Percentiles rank a stretch among this genome's conserved stretches.
Conservation (phyloP, 805 yeast species). For the Cephaloascus albidus region DNA sequence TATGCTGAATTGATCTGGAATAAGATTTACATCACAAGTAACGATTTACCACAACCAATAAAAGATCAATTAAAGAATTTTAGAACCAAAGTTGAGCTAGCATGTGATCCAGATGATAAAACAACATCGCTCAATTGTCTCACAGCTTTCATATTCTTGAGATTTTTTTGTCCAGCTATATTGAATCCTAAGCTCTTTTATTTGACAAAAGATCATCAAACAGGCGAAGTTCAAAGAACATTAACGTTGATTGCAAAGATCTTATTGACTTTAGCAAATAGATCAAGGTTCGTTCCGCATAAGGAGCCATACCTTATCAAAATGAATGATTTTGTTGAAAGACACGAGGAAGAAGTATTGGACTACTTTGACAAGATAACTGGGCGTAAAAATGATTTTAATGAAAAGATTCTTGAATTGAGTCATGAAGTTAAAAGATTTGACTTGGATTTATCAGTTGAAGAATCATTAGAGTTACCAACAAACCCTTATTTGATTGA, state of each 20-base stretch:
- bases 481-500: slow-evolving; percentile 63
- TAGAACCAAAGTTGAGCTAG: slow-evolving; percentile 54
- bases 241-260: slow-evolving; percentile 76
- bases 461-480: slow-evolving; percentile 49
- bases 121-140: slow-evolving; percentile 58
- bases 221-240: slow-evolving; percentile 66
- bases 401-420: slow-evolving; percentile 45
- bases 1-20: slow-evolving; percentile 59
- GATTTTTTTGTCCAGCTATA: slow-evolving; percentile 87
- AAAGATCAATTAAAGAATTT: slow-evolving; percentile 55
- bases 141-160: slow-evolving; percentile 73
- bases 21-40: slow-evolving; percentile 52
- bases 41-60: slow-evolving; percentile 65
- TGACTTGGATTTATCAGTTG: slow-evolving; percentile 44
- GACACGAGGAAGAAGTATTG: slow-evolving; percentile 47
- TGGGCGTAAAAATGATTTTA: slow-evolving; percentile 57
- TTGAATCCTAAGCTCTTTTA: slow-evolving; percentile 82
- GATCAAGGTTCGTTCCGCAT: slow-evolving; percentile 60
- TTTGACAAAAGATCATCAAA: slow-evolving; percentile 60
- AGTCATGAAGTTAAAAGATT: slow-evolving; percentile 49
- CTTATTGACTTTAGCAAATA: slow-evolving; percentile 68
- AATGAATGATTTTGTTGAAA: slow-evolving; percentile 61
- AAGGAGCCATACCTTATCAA: slow-evolving; percentile 75
- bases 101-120: slow-evolving; percentile 46
- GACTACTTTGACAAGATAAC: slow-evolving; percentile 69